Base-by-base conservation (phyloP, 306 rosid species). In the Castanea crenata region DNA sequence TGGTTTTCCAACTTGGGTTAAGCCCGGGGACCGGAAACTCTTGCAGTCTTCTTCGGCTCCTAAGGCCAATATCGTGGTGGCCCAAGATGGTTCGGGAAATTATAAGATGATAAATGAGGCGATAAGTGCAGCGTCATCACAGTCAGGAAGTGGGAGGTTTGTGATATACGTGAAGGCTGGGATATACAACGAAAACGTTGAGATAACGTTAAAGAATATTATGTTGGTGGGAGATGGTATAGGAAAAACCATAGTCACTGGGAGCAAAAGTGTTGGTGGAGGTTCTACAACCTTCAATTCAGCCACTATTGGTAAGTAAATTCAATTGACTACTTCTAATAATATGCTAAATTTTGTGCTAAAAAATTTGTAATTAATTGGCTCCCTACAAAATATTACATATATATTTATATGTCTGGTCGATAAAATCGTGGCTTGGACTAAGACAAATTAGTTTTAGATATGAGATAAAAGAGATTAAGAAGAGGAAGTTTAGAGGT, bases 171-270 rank as follows among this genome's bases (percentile, higher is more conserved):
- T 94, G 79, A 94, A 92, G 84, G 78, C 84, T 1, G 98, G 98
- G 23, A 84, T 83, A 0, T 94, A 94, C 70, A 86, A 85, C 62
- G 98, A 94, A 78, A 89, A 92, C 78, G 80, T 94, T 77, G 78
- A 83, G 80, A 80, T 93, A n/a, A 86, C 78, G n/a, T 75, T 35
- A 6, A 78, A 76, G 12, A 92, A 93, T 73, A 81, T 93, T 2
- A 91, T 93, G 98, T 81, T 93, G 88, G 69, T 89, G 3, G 98
- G 98, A 5, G 98, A 93, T 81, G 98, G 98, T 7, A 90, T 90
- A 18, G 98, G 98, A 8, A 86, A 83, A 56, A 92, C 98, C 16
- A 74, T 93, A 18, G 81, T 93, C 63, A 92, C 98, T 0, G 98
- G 98, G 58, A 93, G 98, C 85, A 86, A 79, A 81, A 93, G 98